Evolutionary conservation across 176 grass and related monocot species (phyloP).

Genomic region (Secale cereale): DNA sequence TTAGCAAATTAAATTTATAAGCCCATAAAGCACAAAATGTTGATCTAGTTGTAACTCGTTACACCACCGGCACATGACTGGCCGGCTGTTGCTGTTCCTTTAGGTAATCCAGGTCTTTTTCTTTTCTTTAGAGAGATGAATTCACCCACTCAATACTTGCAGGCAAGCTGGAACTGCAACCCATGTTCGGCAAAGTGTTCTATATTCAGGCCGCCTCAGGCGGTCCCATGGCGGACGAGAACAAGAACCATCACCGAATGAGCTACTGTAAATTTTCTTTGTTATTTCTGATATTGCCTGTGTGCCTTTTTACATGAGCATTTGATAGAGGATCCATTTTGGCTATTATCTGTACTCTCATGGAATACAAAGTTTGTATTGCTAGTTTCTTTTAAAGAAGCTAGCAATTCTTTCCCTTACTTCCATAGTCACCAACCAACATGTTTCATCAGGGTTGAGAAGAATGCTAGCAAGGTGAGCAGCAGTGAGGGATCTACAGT

Average conservation of each 20-base stretch:
- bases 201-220: background rate
- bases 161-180: background rate
- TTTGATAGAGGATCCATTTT: background rate
- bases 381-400: background rate
- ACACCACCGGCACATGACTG: background rate
- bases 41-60: background rate
- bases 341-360: background rate
- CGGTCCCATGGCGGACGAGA: background rate
- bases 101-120: background rate
- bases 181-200: background rate
- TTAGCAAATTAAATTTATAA: background rate
- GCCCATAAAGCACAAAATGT: background rate
- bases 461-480: background rate
- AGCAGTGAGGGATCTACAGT: background rate
- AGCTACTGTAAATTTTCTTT: background rate
- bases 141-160: background rate
- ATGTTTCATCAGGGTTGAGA: slow-evolving; percentile 3
- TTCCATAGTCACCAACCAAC: background rate
- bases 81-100: background rate
- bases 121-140: background rate
- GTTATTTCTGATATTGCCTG: background rate
- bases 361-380: background rate
- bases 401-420: background rate
- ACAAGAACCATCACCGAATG: background rate
- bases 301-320: background rate